Evolutionary conservation across 78 protist species (phyloP).

Genomic region (Dictyostelium purpureum): DNA sequence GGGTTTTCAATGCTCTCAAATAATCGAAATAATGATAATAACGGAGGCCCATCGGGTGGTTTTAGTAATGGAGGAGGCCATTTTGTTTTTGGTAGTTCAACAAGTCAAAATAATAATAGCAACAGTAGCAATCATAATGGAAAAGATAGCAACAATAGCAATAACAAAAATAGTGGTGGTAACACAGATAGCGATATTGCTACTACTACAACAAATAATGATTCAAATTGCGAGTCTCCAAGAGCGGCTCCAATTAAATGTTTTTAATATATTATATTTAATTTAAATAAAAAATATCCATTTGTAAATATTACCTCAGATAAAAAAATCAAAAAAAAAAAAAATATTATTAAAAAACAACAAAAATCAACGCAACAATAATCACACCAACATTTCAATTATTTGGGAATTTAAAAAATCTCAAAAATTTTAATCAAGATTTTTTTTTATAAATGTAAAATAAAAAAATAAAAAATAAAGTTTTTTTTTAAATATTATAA

Average conservation of each 20-base stretch:
- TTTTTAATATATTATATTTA: background rate
- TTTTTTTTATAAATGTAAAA: no score
- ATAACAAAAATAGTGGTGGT: background rate
- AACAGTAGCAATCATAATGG: background rate
- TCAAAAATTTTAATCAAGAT: no score
- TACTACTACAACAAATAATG: no score
- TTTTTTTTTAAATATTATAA: no score
- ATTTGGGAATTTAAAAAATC: no score
- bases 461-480: no score
- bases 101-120: background rate
- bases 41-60: background rate
- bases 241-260: constrained; percentile 1
- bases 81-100: background rate
- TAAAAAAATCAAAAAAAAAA: no score
- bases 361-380: no score
- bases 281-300: no score
- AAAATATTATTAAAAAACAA: no score
- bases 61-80: background rate
- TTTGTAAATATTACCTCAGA: no score
- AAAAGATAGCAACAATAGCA: background rate
- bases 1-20: background rate
- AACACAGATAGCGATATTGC: background rate
- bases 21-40: background rate
- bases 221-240: background rate
- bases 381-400: no score